These are phyloP conservation scores for Colletotrichum liriopes DNA, from an alignment of 2,329 filamentous ascomycete species.

Conservation along the genomic window DNA sequence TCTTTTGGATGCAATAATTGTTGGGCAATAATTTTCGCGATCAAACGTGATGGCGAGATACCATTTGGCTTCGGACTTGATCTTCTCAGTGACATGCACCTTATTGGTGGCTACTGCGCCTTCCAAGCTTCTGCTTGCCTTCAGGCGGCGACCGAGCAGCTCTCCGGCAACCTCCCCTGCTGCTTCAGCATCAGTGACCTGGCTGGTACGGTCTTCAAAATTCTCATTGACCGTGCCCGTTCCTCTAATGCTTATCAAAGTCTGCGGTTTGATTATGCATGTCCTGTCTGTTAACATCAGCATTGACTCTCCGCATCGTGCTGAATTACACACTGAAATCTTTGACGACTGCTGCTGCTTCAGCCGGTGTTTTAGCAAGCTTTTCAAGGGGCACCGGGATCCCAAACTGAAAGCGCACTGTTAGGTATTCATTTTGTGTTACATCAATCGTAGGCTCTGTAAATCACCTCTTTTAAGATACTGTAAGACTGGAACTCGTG, in stretches of 20 bases:
- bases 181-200: conserved; percentile 39
- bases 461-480: conserved; percentile 22
- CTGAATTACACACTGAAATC: conserved; percentile 46
- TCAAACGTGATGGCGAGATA: conserved; percentile 61
- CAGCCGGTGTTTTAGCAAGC: conserved; percentile 44
- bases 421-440: not conserved
- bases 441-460: too few species aligned
- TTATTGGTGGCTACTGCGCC: conserved; percentile 46
- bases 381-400: conserved; percentile 47
- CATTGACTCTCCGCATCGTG: fast-evolving
- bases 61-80: conserved; percentile 53
- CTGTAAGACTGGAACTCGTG: conserved; percentile 15
- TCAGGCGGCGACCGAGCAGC: conserved; percentile 42
- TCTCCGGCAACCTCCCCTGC: conserved; percentile 44
- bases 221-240: not conserved
- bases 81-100: conserved; percentile 55
- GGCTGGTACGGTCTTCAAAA: conserved; percentile 28
- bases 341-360: conserved; percentile 45
- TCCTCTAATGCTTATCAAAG: conserved; percentile 38
- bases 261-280: conserved; percentile 50
- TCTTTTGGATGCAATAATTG: conserved; percentile 54
- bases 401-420: conserved; percentile 44
- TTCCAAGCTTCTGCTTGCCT: conserved; percentile 6
- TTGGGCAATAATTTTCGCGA: conserved; percentile 57
- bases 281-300: conserved; percentile 41